Conservation (phyloP, 2,329 filamentous ascomycete species). For the Fusarium transvaalense region DNA sequence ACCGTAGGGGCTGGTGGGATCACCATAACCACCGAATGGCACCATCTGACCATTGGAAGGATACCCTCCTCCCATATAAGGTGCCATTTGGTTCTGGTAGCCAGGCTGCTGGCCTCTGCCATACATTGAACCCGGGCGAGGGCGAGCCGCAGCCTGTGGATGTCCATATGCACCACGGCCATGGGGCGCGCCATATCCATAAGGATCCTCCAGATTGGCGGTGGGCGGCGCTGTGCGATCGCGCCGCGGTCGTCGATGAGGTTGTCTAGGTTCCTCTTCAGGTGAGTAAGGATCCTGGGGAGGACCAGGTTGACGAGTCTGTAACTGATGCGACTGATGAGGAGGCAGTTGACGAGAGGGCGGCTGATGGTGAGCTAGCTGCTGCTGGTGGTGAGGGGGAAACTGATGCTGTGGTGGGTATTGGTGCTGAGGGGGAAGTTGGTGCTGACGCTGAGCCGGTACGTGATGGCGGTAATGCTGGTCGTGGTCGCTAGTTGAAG, state of each 20-base stretch:
- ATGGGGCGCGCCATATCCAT: constrained; percentile 67
- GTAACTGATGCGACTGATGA: constrained; percentile 50
- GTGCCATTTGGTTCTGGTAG: constrained; percentile 63
- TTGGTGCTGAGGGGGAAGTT: constrained; percentile 50
- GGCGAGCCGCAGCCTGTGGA: constrained; percentile 23
- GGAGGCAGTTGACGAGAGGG: constrained; percentile 52
- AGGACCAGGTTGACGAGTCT: constrained; percentile 54
- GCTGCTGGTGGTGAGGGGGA: constrained; percentile 52
- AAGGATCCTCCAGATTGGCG: constrained; percentile 73
- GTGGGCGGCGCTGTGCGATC: constrained; percentile 53
- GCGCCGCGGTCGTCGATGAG: constrained; percentile 42
- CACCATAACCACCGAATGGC: constrained; percentile 55
- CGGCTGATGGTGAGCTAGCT: constrained; percentile 49
- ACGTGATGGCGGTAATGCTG: constrained; percentile 50
- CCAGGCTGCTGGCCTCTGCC: constrained; percentile 51
- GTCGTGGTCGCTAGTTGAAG: constrained; percentile 56
- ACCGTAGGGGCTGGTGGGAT: constrained; percentile 58
- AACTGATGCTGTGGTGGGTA: constrained; percentile 52
- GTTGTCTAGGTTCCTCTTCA: constrained; percentile 41
- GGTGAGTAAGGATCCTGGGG: constrained; percentile 50
- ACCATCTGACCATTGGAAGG: constrained; percentile 61
- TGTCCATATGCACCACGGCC: constrained; percentile 53
- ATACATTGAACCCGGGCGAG: constrained; percentile 46
- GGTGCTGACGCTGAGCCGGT: constrained; percentile 49
- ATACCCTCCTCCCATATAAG: constrained; percentile 55